Evolutionary conservation across 2,329 filamentous ascomycete genomes (phyloP).

Genomic region (Colletotrichum euphorbiae): DNA sequence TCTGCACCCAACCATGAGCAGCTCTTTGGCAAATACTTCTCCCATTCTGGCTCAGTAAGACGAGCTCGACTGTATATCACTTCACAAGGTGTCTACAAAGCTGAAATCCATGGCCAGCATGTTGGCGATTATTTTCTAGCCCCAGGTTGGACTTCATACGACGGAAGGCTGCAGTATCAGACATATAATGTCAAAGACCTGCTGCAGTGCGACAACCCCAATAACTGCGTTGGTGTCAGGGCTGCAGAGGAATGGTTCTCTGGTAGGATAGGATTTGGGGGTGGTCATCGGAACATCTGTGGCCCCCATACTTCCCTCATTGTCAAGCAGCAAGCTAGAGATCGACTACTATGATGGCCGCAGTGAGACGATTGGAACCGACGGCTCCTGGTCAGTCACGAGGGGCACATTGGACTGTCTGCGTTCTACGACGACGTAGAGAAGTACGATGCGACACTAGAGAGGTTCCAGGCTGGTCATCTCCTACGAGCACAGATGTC

Average conservation of each 20-base stretch:
- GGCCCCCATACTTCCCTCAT: conserved; percentile 20
- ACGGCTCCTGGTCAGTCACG: conserved; percentile 13
- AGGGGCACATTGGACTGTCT: conserved; percentile 22
- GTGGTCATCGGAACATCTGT: conserved; percentile 45
- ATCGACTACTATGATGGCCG: conserved; percentile 21
- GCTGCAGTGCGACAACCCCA: conserved; percentile 46
- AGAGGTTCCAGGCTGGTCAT: conserved; percentile 27
- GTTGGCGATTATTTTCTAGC: conserved; percentile 57
- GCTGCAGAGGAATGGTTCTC: conserved; percentile 60
- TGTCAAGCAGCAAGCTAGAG: conserved; percentile 16
- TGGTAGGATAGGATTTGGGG: conserved; percentile 45
- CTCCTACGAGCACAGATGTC: background rate
- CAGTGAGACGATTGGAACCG: background rate
- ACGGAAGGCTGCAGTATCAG: conserved; percentile 62
- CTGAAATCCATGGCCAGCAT: conserved; percentile 58
- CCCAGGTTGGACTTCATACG: conserved; percentile 65
- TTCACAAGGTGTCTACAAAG: conserved; percentile 58
- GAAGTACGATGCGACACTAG: conserved; percentile 34
- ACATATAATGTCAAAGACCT: conserved; percentile 62
- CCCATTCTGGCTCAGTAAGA: conserved; percentile 37
- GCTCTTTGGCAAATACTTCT: conserved; percentile 51
- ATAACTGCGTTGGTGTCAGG: conserved; percentile 51
- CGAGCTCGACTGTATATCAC: conserved; percentile 61
- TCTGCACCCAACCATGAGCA: conserved; percentile 42
- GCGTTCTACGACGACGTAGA: conserved; percentile 41